Base-by-base conservation (phyloP, 2,329 filamentous ascomycete species). In the Calonectria hawksworthii region DNA sequence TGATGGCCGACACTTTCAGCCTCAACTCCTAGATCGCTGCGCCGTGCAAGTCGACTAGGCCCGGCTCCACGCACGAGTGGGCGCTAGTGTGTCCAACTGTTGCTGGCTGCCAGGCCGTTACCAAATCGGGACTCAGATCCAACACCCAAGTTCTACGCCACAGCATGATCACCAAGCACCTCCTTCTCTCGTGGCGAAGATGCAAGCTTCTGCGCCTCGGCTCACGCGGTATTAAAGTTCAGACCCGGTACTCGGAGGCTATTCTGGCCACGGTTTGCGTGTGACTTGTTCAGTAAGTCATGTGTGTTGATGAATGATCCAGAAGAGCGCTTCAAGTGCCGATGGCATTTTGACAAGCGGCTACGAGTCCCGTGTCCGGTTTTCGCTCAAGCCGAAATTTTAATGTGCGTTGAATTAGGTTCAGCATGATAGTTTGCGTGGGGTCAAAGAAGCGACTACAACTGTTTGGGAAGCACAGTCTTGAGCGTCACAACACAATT, bases 1-100 rank as follows among this genome's bases (percentile, higher is more conserved):
- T 26, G 26, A n/a, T 65, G 21, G 26, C 59, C 47, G 64, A 34
- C 9, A 34, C 26, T 36, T 51, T 70, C 41, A 70, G 59, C 47
- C 44, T 70, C 47, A 70, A 30, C 56, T 54, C 47, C 44, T 28
- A 38, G 36, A 70, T 70, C 23, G 68, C 68, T 36, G 26, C 68
- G 32, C 56, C 32, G 14, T 38, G 32, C 32, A 32, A 52, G 32
- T 41, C 64, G 32, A 51, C 21, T 26, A 64, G 18, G 6, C 54
- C 47, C 68, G 44, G 44, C 36, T 70, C 44, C 54, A 52, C 56
- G 32, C 68, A 34, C 23, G 38, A 16, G 41, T 59, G 44, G 34
- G 23, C 30, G 50, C 54, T 59, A 50, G 30, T 52, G 44, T 32
- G 44, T 28, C 34, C 54, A 63, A 63, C 56, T 63, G 68, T 44